Evolutionary conservation across 768 basidiomycete genomes (phyloP), one percentile per base, ranked within the genome.

Genomic region (Suillus subluteus): DNA sequence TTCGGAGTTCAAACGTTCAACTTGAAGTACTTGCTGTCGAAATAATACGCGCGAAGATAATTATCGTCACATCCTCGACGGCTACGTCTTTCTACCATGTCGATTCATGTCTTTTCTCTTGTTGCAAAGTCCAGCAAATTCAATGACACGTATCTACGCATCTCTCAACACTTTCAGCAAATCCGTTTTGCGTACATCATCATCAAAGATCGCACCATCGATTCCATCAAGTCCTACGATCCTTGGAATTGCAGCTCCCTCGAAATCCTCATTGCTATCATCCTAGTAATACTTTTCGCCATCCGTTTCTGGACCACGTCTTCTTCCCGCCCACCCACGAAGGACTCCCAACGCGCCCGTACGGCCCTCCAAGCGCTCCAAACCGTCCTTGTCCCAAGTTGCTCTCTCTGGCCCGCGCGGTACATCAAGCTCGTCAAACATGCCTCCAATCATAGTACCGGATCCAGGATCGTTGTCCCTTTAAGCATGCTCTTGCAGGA

Each of bases 331-430:
- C 13, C 63, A 61, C 65, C 62, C 23, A 67, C 61, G 54, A 65
- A 68, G 65, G 66, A 68, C 46, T 62, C 48, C 18, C 58, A 50
- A 23, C 67, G 66, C 15, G 69, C 71, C 21, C 74, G 73, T 37
- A 67, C 61, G 4, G 67, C 73, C 46, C 72, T 79, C 40, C 79
- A 78, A 68, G 82, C 80, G 23, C 76, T 86, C 21, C 75, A 80
- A 52, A 73, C 76, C 4, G 67, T 87, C 43, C 64, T 86, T n/a
- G 77, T 76, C 2, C 84, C 86, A 6, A 81, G 81, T 1, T 79
- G 75, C 54, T 79, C 79, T n/a, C 77, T 82, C 50, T 84, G 83
- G 84, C 80, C 84, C 12, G 70, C 69, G 23, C 74, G 76, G 40
- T 81, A 84, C 69, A 69, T 74, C 48, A 43, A 65, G 58, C 72